Evolutionary conservation across 2,329 filamentous ascomycete genomes (phyloP), one percentile per base, ranked within the genome.

Genomic region (Fusarium agapanthi): DNA sequence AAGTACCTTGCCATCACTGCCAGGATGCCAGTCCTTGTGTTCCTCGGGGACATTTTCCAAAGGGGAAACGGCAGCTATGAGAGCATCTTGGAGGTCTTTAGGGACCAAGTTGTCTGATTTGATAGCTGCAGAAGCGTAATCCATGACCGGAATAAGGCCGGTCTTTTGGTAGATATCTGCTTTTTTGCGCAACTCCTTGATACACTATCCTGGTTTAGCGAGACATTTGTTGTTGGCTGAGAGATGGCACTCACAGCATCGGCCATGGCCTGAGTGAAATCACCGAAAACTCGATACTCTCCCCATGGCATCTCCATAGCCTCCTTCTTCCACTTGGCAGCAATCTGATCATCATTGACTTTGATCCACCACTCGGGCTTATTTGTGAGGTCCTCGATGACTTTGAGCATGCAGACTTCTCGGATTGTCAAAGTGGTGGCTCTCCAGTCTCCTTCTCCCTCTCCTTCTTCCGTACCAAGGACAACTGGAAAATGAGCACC

Each of bases 31-130:
- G 26, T 76, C 74, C 69, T 87, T 86, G 38, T 82, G 55, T 0
- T 80, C 61, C 12, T 87, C 85, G 0, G 86, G 85, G 2, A 87
- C 82, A 24, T 86, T 78, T 65, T 91, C 86, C 4, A 93, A 81
- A 0, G 76, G 77, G 3, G 78, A 76, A 37, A 88, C 84, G 3
- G 83, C 85, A 6, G 76, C 71, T 34, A 76, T 81, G 7, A 92
- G 81, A 3, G 81, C 78, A 2, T 84, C 22, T 9, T 65, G 61
- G 6, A 82, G 73, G 1, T 71, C 72, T 1, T 75, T 48, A 3
- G 75, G 50, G 18, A 82, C 48, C 37, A 80, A 53, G 6, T 65
- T 74, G 53, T 83, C 82, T 0, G 82, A 81, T 69, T 83, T 83
- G 71, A 83, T 71, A 47, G 77, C 81, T 51, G 73, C 75, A 10